A percentile compares a stretch with the other conserved stretches of the same genome.
These are phyloP conservation scores for Sarocladiaceae sp. DNA, from an alignment of 2,329 filamentous ascomycete species.

Conservation along the genomic window DNA sequence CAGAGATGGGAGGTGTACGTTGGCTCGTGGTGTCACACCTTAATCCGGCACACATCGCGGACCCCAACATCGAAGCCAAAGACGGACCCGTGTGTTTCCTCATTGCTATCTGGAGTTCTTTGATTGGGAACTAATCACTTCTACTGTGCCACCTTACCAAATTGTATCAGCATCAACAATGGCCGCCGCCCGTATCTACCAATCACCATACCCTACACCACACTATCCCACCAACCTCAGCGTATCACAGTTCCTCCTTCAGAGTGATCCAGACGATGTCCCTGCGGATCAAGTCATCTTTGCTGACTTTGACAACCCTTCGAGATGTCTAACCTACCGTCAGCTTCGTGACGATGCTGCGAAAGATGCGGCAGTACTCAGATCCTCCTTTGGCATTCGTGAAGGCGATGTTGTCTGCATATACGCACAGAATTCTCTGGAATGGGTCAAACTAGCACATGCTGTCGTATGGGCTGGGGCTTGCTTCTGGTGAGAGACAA, in stretches of 20 bases:
- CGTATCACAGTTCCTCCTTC: constrained; percentile 18
- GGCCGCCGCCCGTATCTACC: constrained; percentile 9
- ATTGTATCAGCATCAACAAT: not conserved
- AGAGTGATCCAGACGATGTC: constrained; percentile 19
- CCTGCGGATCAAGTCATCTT: constrained; percentile 15
- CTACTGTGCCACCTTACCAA: too few species aligned
- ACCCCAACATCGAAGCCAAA: too few species aligned
- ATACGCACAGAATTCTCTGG: constrained; percentile 16
- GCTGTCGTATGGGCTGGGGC: constrained; percentile 18
- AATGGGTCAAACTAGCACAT: constrained; percentile 17
- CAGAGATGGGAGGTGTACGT: too few species aligned
- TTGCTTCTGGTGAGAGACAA: constrained; percentile 15
- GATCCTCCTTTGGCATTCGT: constrained; percentile 4
- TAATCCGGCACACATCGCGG: too few species aligned
- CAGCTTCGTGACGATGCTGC: constrained; percentile 14
- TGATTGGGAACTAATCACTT: too few species aligned
- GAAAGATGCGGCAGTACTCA: constrained; percentile 13
- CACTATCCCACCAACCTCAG: constrained; percentile 16
- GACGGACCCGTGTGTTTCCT: too few species aligned
- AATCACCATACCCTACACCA: constrained; percentile 15
- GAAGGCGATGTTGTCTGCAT: constrained; percentile 18
- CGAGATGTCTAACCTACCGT: constrained; percentile 13
- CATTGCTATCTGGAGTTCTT: too few species aligned
- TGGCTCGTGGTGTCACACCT: too few species aligned
- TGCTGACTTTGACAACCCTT: constrained; percentile 17